Evolutionary conservation across 2,329 filamentous ascomycete genomes (phyloP).

Genomic region (Hymenoscyphus infarciens): DNA sequence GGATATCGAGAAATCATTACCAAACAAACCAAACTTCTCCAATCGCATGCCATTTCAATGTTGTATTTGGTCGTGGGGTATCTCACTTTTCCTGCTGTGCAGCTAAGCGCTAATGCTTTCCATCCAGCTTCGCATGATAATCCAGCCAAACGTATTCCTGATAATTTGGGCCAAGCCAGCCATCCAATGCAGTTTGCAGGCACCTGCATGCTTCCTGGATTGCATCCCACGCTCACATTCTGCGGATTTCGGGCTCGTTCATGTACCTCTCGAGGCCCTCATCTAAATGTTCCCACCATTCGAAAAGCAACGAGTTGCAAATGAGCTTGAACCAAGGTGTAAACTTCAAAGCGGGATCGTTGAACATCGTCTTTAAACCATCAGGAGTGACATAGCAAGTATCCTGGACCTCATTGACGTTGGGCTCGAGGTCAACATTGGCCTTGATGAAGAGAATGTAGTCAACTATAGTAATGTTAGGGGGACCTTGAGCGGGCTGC

Average conservation of each 20-base stretch:
- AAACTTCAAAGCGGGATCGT: slow-evolving; percentile 76
- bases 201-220: neutral
- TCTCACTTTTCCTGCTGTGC: neutral
- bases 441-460: slow-evolving; percentile 99
- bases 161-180: neutral
- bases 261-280: slow-evolving; percentile 78
- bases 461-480: slow-evolving; percentile 60
- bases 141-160: slow-evolving; percentile 4
- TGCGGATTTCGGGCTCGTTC: slow-evolving; percentile 81
- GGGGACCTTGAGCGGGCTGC: slow-evolving; percentile 13
- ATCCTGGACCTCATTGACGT: slow-evolving; percentile 84
- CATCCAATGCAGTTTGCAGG: neutral
- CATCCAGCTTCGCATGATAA: neutral
- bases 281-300: slow-evolving; percentile 92
- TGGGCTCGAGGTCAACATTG: slow-evolving; percentile 77
- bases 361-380: slow-evolving; percentile 80
- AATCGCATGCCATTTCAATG: slow-evolving; percentile 3
- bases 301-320: slow-evolving; percentile 93
- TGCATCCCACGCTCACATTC: slow-evolving; percentile 55
- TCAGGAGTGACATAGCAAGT: slow-evolving; percentile 80
- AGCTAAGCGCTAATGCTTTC: slow-evolving; percentile 1
- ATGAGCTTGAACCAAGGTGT: slow-evolving; percentile 99
- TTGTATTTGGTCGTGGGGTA: slow-evolving; percentile 11
- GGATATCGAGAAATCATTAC: neutral
- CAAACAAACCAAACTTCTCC: slow-evolving; percentile 1